Evolutionary conservation across 2,329 filamentous ascomycete genomes (phyloP), one percentile per base, ranked within the genome.

Genomic region (Metarhizium sp.): DNA sequence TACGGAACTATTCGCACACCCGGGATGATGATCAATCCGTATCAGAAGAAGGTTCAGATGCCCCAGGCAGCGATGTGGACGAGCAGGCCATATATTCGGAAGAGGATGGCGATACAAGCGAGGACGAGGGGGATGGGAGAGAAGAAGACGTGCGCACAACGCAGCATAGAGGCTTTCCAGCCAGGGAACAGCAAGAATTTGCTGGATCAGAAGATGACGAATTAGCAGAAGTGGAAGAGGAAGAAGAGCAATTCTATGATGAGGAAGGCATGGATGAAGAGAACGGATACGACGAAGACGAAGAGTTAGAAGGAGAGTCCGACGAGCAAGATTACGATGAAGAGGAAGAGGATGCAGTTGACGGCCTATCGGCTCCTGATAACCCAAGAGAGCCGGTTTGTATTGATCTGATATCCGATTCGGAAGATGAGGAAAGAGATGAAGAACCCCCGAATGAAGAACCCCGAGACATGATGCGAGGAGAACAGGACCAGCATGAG

Each of bases 341-440:
- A 7, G 52, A 45, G 30, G 50, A 45, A 42, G 43, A 53, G 14
- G 38, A 56, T 48, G 42, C 48, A 46, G 46, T 48, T 14, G 45
- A 48, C 20, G 47, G 30, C 42, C 54, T 54, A 29, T 43, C 56
- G 30, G 46, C 40, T 13, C 58, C 61, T 5, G 38, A 62, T 11
- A 58, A 57, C 10, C 57, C 68, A 1, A 64, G 63, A 7, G 64
- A 67, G 7, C 73, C 74, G 1, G 69, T 78, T 4, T 69, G 78
- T 18, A 79, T 79, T 56, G 71, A 71, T 53, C 61, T 79, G 10
- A 64, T 78, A 3, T 77, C 76, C 0, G 74, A 78, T 55, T 75
- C 72, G 2, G 75, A 77, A 49, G 72, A 74, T 52, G 71, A 77
- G 36, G 68, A 71, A 48, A 67, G 73, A 13, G 58, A 62, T 20